Base-by-base conservation (phyloP, 805 yeast genomes). In the Maudiozyma bulderi region DNA sequence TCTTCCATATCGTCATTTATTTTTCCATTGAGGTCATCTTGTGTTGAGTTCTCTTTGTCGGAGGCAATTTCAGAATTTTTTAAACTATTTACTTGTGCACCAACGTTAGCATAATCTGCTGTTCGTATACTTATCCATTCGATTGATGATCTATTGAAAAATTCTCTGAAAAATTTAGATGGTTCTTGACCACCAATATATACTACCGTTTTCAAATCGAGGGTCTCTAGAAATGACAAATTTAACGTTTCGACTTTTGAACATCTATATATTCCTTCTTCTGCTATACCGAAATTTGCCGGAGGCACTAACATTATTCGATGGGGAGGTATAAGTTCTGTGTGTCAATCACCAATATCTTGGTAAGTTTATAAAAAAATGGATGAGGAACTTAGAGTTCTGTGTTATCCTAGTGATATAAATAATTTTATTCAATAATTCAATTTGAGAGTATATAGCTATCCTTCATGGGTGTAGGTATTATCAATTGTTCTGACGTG, bases 201-300 rank as follows among this genome's bases (percentile, higher is more conserved):
- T 1, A 93, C 67, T 20, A 91, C 75, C 5, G 89, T 77, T 53
- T 76, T 77, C 47, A 91, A 71, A 30, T 75, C 72, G 31, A 91
- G 71, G 0, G 96, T 86, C 49, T 80, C 84, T 29, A 91, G 62
- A 59, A 90, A 91, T 30, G 93, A 84, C 50, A 82, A 73, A 62
- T 86, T 83, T 50, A 86, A 80, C 1, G 86, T 78, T 51, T 85
- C 91, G 9, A 91, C 67, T 56, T 81, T 80, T 5, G 93, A 76
- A 58, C 96, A 86, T 47, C 97, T 74, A 67, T 86, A 84, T 1
- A 91, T 70, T 0, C 95, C 95, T 29, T 83, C 82, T 66, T 93
- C 97, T 4, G 90, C 96, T 32, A 88, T 73, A 0, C 96, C 95
- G 69, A 86, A 93, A 62, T 86, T 86, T 45, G 88, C 91, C 0